Evolutionary conservation across 352 stramenopile species (phyloP), one percentile per base, ranked within the genome.

Genomic region (Phytophthora foliorum): DNA sequence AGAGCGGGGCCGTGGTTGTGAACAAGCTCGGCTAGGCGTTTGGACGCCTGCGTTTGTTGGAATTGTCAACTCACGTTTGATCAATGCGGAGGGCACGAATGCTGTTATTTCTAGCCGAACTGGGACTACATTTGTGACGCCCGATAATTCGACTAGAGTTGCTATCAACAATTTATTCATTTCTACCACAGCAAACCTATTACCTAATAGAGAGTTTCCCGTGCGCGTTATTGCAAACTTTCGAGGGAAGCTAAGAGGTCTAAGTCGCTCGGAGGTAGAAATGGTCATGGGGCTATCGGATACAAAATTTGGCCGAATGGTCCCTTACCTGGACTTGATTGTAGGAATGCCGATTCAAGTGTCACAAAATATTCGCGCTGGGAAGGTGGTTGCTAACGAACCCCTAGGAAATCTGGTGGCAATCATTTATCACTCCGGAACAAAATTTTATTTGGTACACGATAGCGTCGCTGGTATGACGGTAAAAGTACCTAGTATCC

Each of bases 11-110:
- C 55, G 6, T 45, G 60, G 44, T n/a, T n/a, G n/a, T n/a, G n/a
- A n/a, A n/a, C n/a, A n/a, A n/a, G 64, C 73, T 27, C 60, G 61
- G 0, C 49, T 62, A 11, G 65, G 73, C 0, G 41, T 55, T 13
- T 74, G 63, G 72, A 68, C 50, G 3, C 55, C 59, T 11, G 50
- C 49, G 5, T 78, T 75, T 24, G 17, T 73, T 8, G 29, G 24
- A 0, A 50, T 71, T 14, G 73, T 74, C 38, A 71, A 79, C 25
- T 42, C 46, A 8, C 32, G 63, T 11, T 19, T 69, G 9, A 25
- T 4, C n/a, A n/a, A n/a, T n/a, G n/a, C n/a, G n/a, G n/a, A n/a
- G n/a, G n/a, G n/a, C n/a, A n/a, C n/a, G n/a, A n/a, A n/a, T n/a
- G n/a, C n/a, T n/a, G n/a, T n/a, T n/a, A n/a, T n/a, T n/a, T n/a